Conservation (phyloP, 345 rosid species). For the Conringia planisiliqua region DNA sequence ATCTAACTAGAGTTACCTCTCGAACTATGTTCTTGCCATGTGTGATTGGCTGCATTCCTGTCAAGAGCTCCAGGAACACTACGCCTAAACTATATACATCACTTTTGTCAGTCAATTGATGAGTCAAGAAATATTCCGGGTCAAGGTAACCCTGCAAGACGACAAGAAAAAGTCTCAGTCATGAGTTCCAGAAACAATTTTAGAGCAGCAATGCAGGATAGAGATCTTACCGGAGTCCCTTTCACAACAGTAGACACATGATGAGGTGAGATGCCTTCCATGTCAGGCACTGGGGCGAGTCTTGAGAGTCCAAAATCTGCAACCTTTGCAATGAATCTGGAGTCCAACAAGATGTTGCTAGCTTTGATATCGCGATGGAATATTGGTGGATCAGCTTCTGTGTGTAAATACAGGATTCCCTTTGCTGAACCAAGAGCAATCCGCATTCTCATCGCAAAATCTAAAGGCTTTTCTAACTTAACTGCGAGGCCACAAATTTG, state of each 20-base stretch:
- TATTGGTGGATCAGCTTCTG: slow-evolving; percentile 94
- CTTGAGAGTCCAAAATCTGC: slow-evolving; percentile 95
- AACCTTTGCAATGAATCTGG: slow-evolving; percentile 75
- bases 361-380: slow-evolving; percentile 96
- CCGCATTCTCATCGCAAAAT: slow-evolving; percentile 65
- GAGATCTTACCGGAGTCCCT: slow-evolving; percentile 72
- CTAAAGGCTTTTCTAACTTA: slow-evolving; percentile 47
- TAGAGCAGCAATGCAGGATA: neutral
- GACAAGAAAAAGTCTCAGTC: slow-evolving; percentile 3
- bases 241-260: slow-evolving; percentile 90
- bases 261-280: slow-evolving; percentile 61
- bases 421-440: slow-evolving; percentile 77
- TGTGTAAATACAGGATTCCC: slow-evolving; percentile 81
- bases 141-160: slow-evolving; percentile 90
- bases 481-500: slow-evolving; percentile 39
- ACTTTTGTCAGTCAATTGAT: slow-evolving; percentile 89
- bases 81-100: slow-evolving; percentile 97
- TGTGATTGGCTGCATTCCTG: slow-evolving; percentile 91
- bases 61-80: slow-evolving; percentile 85
- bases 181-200: neutral
- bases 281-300: slow-evolving; percentile 80
- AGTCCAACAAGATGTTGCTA: slow-evolving; percentile 76
- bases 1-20: slow-evolving; percentile 51
- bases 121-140: slow-evolving; percentile 93
- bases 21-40: slow-evolving; percentile 95